Evolutionary conservation across 257 asterid species (phyloP), one percentile per base, ranked within the genome.

Genomic region (Fraxinus cuspidata): DNA sequence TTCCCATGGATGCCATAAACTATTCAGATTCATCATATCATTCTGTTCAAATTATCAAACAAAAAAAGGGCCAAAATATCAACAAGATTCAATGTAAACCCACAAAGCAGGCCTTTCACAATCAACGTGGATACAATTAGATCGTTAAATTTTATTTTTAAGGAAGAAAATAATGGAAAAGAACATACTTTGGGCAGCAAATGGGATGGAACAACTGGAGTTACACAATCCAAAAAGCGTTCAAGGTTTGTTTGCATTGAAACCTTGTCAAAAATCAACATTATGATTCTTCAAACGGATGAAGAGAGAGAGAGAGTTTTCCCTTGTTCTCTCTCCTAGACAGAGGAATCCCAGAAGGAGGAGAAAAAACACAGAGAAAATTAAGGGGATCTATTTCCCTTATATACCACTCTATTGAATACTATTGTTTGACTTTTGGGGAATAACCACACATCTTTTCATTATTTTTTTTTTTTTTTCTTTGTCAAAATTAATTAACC

Each of bases 1-100:
- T 78, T 86, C 99, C 90, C 91, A 89, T n/a, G 98, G 97, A 85
- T 91, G 92, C 99, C 99, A 95, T 35, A 95, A 90, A 94, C 79
- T 90, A 75, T 95, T 93, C 31, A 95, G 94, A 82, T 88, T 93
- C 84, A 88, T 91, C 66, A 84, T 85, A 80, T 93, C 99, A 85
- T 89, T 86, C 99, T 90, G 85, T 76, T 47, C 10, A 63, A 44
- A 66, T 37, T 2, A 10, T 44, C 15, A 18, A 56, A 18, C 19
- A 60, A 18, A 27, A 34, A 5, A 47, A 42, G 7, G 25, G 25
- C 27, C 1, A 25, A 44, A 13, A 21, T 0, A 9, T 25, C 15
- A 70, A 1, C 67, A 60, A 10, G 47, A 40, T 40, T 40, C 16
- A 40, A 10, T 10, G 47, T 40, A 40, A 40, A 40, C 15, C 15